These are phyloP conservation scores for Phytophthora citricola DNA, from an alignment of 352 stramenopile genomes.

Conservation along the genomic window DNA sequence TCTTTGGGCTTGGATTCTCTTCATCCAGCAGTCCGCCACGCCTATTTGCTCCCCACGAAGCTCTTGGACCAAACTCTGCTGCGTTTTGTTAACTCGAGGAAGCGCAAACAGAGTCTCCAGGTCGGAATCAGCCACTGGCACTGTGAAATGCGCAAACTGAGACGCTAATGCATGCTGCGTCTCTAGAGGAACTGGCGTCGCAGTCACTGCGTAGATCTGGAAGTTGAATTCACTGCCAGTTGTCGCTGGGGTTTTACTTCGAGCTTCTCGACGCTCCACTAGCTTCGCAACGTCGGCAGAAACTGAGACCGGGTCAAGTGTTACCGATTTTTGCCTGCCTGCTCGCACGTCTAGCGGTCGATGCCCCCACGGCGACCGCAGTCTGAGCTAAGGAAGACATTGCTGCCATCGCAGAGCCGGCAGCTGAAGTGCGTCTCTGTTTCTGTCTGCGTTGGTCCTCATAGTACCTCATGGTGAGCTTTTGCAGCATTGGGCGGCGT, in stretches of 20 bases:
- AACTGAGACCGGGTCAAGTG: constrained; percentile 7
- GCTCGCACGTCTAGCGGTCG: constrained; percentile 13
- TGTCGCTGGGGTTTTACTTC: background rate
- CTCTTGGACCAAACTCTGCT: constrained; percentile 24
- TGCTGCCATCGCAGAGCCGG: constrained; percentile 4
- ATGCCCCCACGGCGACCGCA: background rate
- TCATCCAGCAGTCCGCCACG: constrained; percentile 22
- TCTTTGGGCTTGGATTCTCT: constrained; percentile 9
- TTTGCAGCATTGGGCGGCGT: constrained; percentile 27
- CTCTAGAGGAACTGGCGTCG: constrained; percentile 10
- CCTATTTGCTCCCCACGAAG: constrained; percentile 21
- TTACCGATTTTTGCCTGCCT: constrained; percentile 1
- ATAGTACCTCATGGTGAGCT: constrained; percentile 29
- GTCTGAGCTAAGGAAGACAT: constrained; percentile 19
- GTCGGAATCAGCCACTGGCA: constrained; percentile 19
- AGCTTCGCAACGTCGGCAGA: background rate
- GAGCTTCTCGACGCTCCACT: constrained; percentile 4
- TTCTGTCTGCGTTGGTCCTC: constrained; percentile 32
- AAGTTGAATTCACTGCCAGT: constrained; percentile 24
- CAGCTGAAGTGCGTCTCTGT: constrained; percentile 16
- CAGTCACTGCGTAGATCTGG: constrained; percentile 55
- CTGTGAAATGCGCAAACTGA: constrained; percentile 36
- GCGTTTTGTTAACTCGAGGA: constrained; percentile 2
- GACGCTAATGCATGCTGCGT: constrained; percentile 26
- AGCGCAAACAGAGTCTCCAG: constrained; percentile 11